These are phyloP conservation scores for Eucalyptus shirleyi DNA, from an alignment of 345 rosid species.

Conservation along the genomic window DNA sequence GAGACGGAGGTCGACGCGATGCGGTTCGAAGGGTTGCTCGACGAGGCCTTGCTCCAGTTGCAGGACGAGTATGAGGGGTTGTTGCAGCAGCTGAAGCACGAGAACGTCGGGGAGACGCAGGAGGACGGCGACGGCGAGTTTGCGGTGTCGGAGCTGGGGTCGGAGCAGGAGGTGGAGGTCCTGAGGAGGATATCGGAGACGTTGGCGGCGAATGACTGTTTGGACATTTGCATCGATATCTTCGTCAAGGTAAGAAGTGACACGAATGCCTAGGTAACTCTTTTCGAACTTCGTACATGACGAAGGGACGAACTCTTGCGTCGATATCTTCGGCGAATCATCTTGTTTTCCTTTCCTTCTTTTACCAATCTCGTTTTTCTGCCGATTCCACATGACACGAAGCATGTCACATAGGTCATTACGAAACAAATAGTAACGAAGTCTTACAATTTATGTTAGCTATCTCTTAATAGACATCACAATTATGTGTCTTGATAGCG, in stretches of 20 bases:
- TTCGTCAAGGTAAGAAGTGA: conserved; percentile 34
- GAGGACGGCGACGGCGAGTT: background rate
- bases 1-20: conserved; percentile 44
- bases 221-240: conserved; percentile 54
- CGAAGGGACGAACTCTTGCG: background rate
- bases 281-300: background rate
- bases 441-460: background rate
- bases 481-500: background rate
- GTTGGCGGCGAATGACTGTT: conserved; percentile 44
- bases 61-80: conserved; percentile 43
- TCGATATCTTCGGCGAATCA: background rate
- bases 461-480: background rate
- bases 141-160: conserved; percentile 19
- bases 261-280: background rate
- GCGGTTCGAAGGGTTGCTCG: conserved; percentile 60
- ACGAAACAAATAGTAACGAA: background rate
- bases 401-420: background rate
- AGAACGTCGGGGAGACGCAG: conserved; percentile 5
- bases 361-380: background rate
- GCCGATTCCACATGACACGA: background rate
- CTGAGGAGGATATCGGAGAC: conserved; percentile 31
- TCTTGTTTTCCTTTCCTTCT: background rate
- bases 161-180: conserved; percentile 31
- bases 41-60: conserved; percentile 45
- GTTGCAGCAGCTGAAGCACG: conserved; percentile 32